Conservation (phyloP, 106 monocot genomes). For the Phalaenopsis equestris region DNA sequence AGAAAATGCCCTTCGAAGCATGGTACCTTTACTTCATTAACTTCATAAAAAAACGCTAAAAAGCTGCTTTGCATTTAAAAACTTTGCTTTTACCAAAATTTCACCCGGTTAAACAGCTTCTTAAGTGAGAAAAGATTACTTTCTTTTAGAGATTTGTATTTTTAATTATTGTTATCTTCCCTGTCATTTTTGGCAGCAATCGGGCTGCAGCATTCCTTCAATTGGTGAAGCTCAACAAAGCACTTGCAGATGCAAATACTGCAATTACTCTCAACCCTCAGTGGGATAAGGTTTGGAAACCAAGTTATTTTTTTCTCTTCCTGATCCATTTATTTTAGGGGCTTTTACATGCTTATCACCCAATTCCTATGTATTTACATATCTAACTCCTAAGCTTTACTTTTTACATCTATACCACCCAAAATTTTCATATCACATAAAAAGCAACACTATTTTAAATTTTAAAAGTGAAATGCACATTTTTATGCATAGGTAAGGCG, state of each 20-base stretch:
- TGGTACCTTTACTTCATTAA: neutral
- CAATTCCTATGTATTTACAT: too few species aligned
- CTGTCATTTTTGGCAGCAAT: constrained; percentile 42
- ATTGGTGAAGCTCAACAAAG: constrained; percentile 92
- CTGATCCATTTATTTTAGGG: neutral
- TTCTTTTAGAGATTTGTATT: neutral
- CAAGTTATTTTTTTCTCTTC: neutral
- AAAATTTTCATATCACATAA: too few species aligned
- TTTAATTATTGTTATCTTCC: neutral
- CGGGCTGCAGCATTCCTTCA: constrained; percentile 90
- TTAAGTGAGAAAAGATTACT: neutral
- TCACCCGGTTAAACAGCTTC: neutral
- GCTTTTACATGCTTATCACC: too few species aligned
- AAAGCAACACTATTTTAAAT: too few species aligned
- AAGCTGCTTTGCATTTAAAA: neutral
- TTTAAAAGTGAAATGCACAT: neutral
- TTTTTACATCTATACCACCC: too few species aligned
- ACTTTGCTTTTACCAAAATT: neutral
- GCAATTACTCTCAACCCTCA: constrained; percentile 74
- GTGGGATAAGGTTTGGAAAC: constrained; percentile 78
- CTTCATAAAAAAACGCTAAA: neutral
- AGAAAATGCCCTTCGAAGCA: too few species aligned
- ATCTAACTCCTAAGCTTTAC: too few species aligned
- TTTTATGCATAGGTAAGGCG: too few species aligned
- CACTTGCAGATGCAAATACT: constrained; percentile 86